Percentiles rank a stretch among this genome's conserved stretches.
These are phyloP conservation scores for Arxiozyma slooffiae DNA, from an alignment of 1,139 yeast species.

Conservation along the genomic window DNA sequence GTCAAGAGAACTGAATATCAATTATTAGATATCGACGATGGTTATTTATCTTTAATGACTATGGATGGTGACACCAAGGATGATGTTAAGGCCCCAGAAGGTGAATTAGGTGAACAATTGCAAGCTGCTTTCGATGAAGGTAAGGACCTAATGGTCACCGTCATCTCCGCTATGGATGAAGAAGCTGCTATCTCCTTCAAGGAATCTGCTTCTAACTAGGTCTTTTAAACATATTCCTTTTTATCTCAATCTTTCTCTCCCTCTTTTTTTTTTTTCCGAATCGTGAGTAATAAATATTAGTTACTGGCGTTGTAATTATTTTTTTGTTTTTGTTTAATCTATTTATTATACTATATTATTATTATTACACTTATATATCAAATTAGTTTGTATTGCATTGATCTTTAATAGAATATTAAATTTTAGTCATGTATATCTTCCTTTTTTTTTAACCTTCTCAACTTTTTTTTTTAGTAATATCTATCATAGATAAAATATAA, in stretches of 20 bases:
- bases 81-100: slow-evolving; percentile 96
- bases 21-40: slow-evolving; percentile 97
- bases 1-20: slow-evolving; percentile 92
- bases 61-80: slow-evolving; percentile 97
- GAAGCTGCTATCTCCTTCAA: slow-evolving; percentile 97
- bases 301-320: too few relatives aligned
- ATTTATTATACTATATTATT: too few relatives aligned
- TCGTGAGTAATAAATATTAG: too few relatives aligned
- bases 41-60: slow-evolving; percentile 95
- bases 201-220: slow-evolving; percentile 79
- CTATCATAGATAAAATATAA: too few relatives aligned
- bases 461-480: too few relatives aligned
- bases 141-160: slow-evolving; percentile 91
- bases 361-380: background rate
- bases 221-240: too few relatives aligned
- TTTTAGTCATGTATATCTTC: background rate
- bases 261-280: too few relatives aligned
- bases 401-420: background rate
- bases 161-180: slow-evolving; percentile 97
- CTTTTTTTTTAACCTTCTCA: too few relatives aligned
- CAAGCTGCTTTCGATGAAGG: too few relatives aligned
- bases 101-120: slow-evolving; percentile 92
- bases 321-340: too few relatives aligned
- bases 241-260: too few relatives aligned
- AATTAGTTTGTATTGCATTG: background rate